These are phyloP conservation scores for Lenzites betulinus DNA, from an alignment of 768 basidiomycete genomes.

Conservation along the genomic window DNA sequence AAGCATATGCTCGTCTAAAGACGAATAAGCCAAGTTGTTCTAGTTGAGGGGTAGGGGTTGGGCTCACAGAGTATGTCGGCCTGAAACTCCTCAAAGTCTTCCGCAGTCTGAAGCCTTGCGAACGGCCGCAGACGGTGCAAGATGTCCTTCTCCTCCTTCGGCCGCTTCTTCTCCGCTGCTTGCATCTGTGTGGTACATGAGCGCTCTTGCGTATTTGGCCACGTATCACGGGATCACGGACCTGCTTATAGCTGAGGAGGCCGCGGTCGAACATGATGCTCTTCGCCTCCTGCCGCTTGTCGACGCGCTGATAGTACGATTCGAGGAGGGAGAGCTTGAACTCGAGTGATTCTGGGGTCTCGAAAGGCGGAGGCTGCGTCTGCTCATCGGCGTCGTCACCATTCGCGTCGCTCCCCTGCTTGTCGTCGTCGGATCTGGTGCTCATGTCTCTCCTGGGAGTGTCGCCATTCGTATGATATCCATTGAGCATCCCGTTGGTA, in stretches of 20 bases:
- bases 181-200: constrained; percentile 61
- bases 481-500: constrained; percentile 37
- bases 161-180: constrained; percentile 87
- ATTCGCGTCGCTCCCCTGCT: constrained; percentile 33
- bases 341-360: constrained; percentile 78
- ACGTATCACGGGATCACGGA: constrained; percentile 35
- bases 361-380: constrained; percentile 74
- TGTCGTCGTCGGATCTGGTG: constrained; percentile 47
- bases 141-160: constrained; percentile 90
- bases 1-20: constrained; percentile 80
- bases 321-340: constrained; percentile 90
- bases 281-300: constrained; percentile 83
- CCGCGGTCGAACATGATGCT: constrained; percentile 90
- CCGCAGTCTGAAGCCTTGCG: constrained; percentile 84
- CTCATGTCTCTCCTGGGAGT: constrained; percentile 40
- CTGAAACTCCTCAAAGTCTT: constrained; percentile 87
- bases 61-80: constrained; percentile 87
- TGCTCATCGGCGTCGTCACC: constrained; percentile 66
- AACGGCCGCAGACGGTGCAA: constrained; percentile 88
- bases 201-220: neutral
- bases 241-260: constrained; percentile 93
- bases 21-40: neutral
- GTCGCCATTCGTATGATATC: constrained; percentile 27
- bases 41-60: neutral
- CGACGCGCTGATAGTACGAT: constrained; percentile 88